Base-by-base conservation (phyloP, 106 monocot genomes). In the Posidonia australis region DNA sequence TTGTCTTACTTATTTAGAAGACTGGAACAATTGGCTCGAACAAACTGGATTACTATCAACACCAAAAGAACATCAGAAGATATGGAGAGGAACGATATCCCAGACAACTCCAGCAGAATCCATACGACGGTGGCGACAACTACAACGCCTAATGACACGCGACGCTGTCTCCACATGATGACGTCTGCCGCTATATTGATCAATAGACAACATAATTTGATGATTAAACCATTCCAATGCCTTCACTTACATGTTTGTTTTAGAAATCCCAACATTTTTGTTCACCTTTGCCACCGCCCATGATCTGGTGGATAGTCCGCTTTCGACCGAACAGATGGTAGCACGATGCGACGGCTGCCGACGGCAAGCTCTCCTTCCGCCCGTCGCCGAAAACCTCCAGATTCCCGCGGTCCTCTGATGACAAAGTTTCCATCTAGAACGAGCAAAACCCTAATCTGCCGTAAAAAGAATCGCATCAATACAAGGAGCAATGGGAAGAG, bases 21-120 rank as follows among this genome's bases (percentile, higher is more conserved):
- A 51, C 65, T 76, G 71, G 82, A 76, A 71, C 68, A 63, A 43
- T 91, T 91, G 36, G 70, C 82, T 26, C 78, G 80, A 53, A 83
- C 19, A 64, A 98, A 98, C 54, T 75, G 90, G 48, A 90, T 63
- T 32, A 79, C 74, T 62, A 91, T 77, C 61, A 93, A 67, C 65
- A 91, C 85, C 41, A 98, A 81, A 67, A 98, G 74, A 14, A 98
- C 67, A 52, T 91, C 90, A 18, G 83, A 89, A 70, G 76, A 78
- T 44, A 84, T 74, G 26, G 89, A 79, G 48, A 89, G 61, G 78
- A 90, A 89, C 21, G 89, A 77, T 43, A 89, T 49, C 61, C 86
- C 94, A 55, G 94, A 89, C 69, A 62, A 62, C 68, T 89, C 86
- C 76, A 89, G 76, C 46, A 84, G 42, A 78, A 86, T 67, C 86